Evolutionary conservation across 2,329 filamentous ascomycete species (phyloP), one percentile per base, ranked within the genome.

Genomic region (Lecanicillium sp.): DNA sequence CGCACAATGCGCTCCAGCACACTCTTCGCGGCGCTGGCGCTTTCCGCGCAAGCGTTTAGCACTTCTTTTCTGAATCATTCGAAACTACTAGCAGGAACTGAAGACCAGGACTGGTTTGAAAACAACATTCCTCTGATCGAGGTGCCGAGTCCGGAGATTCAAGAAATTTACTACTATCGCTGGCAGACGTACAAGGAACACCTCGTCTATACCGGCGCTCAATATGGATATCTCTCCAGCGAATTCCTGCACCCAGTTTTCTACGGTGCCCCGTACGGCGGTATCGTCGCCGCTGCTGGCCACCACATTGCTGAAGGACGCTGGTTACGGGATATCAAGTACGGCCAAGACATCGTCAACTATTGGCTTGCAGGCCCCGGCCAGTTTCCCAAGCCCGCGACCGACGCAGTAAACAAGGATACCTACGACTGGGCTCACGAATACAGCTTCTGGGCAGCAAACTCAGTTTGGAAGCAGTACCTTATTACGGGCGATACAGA

Each of bases 91-190:
- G 35, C 37, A 12, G 27, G 33, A 5, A 44, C 52, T 3, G 50
- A 45, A 29, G 46, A 51, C 29, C 39, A 42, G 8, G 43, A 41
- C 4, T 60, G 54, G 50, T 55, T 55, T 33, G 46, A 54, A 19
- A 46, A 59, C 38, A 67, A 66, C 40, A 64, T 68, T 22, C 63
- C 64, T 5, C 61, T 59, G 32, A 57, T 68, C n/a, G 62, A 67
- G 27, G 54, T 65, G 14, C 63, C 63, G 8, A 35, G 31, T 13
- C 57, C 54, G 33, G 48, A 58, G 15, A 56, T 67, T 36, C 57
- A 66, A 43, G 59, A 65, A 41, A 63, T 68, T 14, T 68, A 67
- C 43, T 68, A 68, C 45, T 68, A 68, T 44, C 58, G 64, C 29
- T 61, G 60, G 51, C 58, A 57, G 9, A 55, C 63, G 5, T 53